These are phyloP conservation scores for Boletus patriciae DNA, from an alignment of 768 basidiomycete species.

Conservation along the genomic window DNA sequence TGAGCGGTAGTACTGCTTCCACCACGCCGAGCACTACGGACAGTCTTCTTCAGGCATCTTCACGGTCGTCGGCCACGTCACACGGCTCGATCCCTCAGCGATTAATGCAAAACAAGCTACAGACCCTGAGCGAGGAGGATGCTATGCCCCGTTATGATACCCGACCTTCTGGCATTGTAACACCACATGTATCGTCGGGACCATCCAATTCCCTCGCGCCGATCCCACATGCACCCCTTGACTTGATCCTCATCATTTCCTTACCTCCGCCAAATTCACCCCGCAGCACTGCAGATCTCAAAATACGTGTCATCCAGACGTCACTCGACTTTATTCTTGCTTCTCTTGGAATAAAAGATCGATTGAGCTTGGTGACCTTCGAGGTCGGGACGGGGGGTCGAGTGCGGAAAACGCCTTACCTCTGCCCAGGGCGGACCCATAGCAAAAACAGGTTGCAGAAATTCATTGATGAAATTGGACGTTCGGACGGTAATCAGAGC, in stretches of 20 bases:
- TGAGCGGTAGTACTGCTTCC: conserved; percentile 68
- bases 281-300: conserved; percentile 80
- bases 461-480: conserved; percentile 73
- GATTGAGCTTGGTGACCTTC: conserved; percentile 89
- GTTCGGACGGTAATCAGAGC: conserved; percentile 41
- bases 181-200: conserved; percentile 70
- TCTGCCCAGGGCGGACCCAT: conserved; percentile 65
- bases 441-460: conserved; percentile 69
- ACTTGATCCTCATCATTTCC: conserved; percentile 90
- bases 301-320: conserved; percentile 83
- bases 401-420: conserved; percentile 92
- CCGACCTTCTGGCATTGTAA: conserved; percentile 50
- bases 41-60: conserved; percentile 65
- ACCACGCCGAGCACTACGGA: conserved; percentile 60
- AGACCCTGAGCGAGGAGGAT: conserved; percentile 72
- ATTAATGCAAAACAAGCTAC: conserved; percentile 46
- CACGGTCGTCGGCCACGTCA: conserved; percentile 73
- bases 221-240: conserved; percentile 82
- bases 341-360: conserved; percentile 72
- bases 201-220: conserved; percentile 81
- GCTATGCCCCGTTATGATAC: conserved; percentile 59
- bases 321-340: conserved; percentile 86
- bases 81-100: conserved; percentile 52
- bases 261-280: conserved; percentile 71
- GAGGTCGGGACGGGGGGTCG: conserved; percentile 81